phyloP scores from a whole-genome alignment of 805 yeast species.

The Ogataea nakhonphanomensis region DNA sequence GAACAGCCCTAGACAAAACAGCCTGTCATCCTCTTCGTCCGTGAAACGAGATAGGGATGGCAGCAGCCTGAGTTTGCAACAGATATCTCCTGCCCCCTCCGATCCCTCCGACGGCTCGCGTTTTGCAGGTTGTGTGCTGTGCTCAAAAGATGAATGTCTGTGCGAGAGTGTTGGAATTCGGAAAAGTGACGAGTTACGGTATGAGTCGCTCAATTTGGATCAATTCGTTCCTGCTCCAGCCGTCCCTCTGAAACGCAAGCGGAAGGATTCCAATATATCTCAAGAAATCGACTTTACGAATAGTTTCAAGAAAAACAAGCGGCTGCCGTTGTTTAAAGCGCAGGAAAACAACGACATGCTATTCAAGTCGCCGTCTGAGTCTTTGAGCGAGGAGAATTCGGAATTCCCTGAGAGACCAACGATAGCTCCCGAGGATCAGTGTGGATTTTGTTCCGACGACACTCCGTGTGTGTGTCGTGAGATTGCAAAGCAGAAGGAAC shows the following conservation, averaged over 20 bases:
- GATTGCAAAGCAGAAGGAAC: constrained; percentile 48
- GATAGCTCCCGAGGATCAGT: constrained; percentile 51
- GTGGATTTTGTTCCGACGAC: constrained; percentile 92
- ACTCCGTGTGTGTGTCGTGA: constrained; percentile 92
- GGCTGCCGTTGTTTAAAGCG: constrained; percentile 24
- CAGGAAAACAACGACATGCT: constrained; percentile 25
- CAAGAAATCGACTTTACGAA: constrained; percentile 57
- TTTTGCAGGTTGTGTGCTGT: constrained; percentile 50
- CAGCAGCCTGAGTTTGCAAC: constrained; percentile 14
- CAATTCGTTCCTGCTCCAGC: constrained; percentile 60
- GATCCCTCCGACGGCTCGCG: constrained; percentile 40
- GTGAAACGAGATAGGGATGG: constrained; percentile 7
- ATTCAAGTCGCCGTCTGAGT: constrained; percentile 24
- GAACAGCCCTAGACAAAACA: constrained; percentile 25
- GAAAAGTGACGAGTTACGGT: constrained; percentile 13
- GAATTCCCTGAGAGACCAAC: constrained; percentile 24
- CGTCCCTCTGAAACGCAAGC: constrained; percentile 45
- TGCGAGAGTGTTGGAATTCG: constrained; percentile 55
- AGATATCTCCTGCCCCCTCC: constrained; percentile 50
- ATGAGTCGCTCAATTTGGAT: constrained; percentile 10
- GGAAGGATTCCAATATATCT: too few relatives aligned
- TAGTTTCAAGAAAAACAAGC: constrained; percentile 31
- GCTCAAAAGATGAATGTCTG: constrained; percentile 63
- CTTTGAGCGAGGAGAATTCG: constrained; percentile 17
- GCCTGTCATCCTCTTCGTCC: constrained; percentile 23